Evolutionary conservation across 768 basidiomycete genomes (phyloP), one percentile per base, ranked within the genome.

Genomic region (Lenzites betulinus): DNA sequence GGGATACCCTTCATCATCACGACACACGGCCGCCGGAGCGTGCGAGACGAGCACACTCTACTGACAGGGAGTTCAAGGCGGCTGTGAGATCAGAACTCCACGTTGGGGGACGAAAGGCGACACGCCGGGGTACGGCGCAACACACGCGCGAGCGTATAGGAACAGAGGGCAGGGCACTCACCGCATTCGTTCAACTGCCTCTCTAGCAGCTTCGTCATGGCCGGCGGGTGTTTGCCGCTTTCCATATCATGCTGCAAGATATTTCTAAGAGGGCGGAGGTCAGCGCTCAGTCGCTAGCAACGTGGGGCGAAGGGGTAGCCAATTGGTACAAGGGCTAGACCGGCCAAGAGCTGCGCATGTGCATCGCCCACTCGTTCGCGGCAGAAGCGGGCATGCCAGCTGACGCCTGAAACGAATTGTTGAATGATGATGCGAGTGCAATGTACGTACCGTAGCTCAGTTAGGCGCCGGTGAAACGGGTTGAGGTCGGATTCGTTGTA

Each of bases 111-210:
- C 39, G 50, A 57, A 62, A 47, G 51, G 48, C 20, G 42, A 18
- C 26, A 38, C 30, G 30, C 30, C 30, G 30, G 22, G 51, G 61
- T 43, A 23, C 49, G 23, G 58, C 30, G 41, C 22, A 51, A 42
- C 18, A 47, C 41, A 41, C 20, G 51, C 12, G 35, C 26, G 36
- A 26, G 39, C 30, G 62, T 15, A 20, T 15, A 25, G 16, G n/a
- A 20, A 42, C 20, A 16, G n/a, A 25, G 30, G 43, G 23, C 44
- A 11, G 58, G 42, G 33, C 44, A 80, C 92, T 68, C 67, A 95
- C 95, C 94, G 69, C 93, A 95, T 71, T 92, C 92, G 69, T 92
- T 89, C 66, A 98, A 80, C 71, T 98, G 96, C 54, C 92, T 84
- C 68, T 92, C 90, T 48, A 99, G 83, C 7, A 99, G 81, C 69